Evolutionary conservation across 129 eudicot species (phyloP).

Genomic region (Flaveria brownii): DNA sequence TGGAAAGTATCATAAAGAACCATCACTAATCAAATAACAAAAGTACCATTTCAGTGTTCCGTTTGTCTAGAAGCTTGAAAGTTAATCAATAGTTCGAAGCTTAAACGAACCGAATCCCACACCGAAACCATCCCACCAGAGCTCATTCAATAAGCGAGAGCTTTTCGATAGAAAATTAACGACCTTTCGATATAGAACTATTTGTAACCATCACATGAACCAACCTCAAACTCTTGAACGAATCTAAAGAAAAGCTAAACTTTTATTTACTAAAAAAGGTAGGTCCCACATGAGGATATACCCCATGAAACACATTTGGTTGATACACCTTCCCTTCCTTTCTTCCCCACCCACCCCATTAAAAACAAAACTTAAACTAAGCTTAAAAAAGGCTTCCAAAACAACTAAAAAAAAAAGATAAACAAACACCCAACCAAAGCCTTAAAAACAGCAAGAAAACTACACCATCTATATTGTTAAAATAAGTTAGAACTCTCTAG

Average conservation of each 20-base stretch:
- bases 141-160: too few species aligned
- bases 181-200: too few species aligned
- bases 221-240: background rate
- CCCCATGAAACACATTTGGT: slow-evolving; percentile 37
- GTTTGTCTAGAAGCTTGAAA: too few species aligned
- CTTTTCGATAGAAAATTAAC: too few species aligned
- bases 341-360: slow-evolving; percentile 43
- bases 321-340: slow-evolving; percentile 25
- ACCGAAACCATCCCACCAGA: too few species aligned
- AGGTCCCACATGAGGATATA: slow-evolving; percentile 37
- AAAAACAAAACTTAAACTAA: slow-evolving; percentile 30
- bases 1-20: too few species aligned
- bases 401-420: slow-evolving; percentile 22
- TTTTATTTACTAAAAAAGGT: slow-evolving; percentile 41
- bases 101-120: too few species aligned
- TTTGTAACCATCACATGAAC: too few species aligned
- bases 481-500: slow-evolving; percentile 70
- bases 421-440: slow-evolving; percentile 22
- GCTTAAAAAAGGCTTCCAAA: slow-evolving; percentile 22
- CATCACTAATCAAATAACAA: too few species aligned
- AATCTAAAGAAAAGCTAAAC: slow-evolving; percentile 34
- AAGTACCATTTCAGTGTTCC: too few species aligned
- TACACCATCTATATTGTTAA: slow-evolving; percentile 26
- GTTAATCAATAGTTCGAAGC: too few species aligned
- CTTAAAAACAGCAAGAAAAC: slow-evolving; percentile 20